Evolutionary conservation across 2,329 filamentous ascomycete species (phyloP).

Genomic region (Pseudocercospora fuligena): DNA sequence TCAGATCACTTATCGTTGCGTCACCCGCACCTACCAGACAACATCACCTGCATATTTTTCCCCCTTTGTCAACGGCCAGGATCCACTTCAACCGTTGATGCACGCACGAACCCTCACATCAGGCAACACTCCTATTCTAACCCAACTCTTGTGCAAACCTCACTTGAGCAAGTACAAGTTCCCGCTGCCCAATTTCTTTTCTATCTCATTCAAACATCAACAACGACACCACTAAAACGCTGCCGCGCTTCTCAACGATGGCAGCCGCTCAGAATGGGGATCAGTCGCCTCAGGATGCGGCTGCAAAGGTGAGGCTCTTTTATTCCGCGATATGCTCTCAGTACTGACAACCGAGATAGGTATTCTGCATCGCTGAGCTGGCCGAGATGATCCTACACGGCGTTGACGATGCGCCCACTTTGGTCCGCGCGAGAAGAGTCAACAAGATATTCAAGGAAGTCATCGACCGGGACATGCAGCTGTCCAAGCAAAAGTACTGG

Average conservation of each 20-base stretch:
- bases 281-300: not conserved
- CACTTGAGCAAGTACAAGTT: not conserved
- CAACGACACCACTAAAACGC: not conserved
- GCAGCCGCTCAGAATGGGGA: not conserved
- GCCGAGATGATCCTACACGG: not conserved
- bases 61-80: not conserved
- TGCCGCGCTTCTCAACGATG: not conserved
- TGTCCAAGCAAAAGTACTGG: too few relatives aligned
- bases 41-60: not conserved
- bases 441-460: not conserved
- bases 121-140: not conserved
- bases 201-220: not conserved
- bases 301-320: not conserved
- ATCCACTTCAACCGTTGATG: not conserved
- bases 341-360: not conserved
- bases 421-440: constrained; percentile 30
- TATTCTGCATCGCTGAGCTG: not conserved
- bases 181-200: not conserved
- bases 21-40: not conserved
- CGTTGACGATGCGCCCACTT: not conserved
- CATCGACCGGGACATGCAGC: not conserved
- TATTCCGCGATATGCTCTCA: not conserved
- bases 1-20: not conserved
- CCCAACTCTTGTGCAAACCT: not conserved
- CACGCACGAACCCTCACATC: not conserved